Conservation (phyloP, 2,329 filamentous ascomycete species). For the Diaporthe citri region DNA sequence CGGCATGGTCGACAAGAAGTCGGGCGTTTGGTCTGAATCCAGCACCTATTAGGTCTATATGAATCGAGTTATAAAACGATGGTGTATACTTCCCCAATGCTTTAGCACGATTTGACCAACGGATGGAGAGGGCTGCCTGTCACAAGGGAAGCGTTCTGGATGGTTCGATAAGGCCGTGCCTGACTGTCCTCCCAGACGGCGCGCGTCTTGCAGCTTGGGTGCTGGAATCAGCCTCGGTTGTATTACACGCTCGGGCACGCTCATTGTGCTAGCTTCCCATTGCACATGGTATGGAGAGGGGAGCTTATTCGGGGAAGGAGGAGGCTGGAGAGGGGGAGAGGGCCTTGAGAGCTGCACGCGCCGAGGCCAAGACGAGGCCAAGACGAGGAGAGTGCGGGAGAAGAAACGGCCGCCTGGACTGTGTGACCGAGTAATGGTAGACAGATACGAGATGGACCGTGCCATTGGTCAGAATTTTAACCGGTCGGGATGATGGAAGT, state of each 20-base stretch:
- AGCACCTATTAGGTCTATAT: no score
- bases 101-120: background rate
- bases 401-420: background rate
- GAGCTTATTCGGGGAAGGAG: background rate
- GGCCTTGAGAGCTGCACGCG: background rate
- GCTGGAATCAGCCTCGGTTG: background rate
- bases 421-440: background rate
- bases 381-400: background rate
- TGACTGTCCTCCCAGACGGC: background rate
- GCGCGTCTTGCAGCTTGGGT: background rate
- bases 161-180: no score
- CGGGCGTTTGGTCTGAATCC: background rate
- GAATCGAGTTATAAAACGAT: no score
- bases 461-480: conserved; percentile 18
- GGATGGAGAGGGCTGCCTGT: background rate
- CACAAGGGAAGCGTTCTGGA: background rate
- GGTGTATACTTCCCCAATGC: no score
- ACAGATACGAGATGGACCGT: conserved; percentile 10
- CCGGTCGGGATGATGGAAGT: background rate
- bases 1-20: background rate
- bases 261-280: no score
- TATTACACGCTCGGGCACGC: background rate
- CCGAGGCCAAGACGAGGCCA: background rate
- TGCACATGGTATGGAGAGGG: background rate
- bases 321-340: no score